Conservation (phyloP, 805 yeast genomes). For the Priceomyces castillae region DNA sequence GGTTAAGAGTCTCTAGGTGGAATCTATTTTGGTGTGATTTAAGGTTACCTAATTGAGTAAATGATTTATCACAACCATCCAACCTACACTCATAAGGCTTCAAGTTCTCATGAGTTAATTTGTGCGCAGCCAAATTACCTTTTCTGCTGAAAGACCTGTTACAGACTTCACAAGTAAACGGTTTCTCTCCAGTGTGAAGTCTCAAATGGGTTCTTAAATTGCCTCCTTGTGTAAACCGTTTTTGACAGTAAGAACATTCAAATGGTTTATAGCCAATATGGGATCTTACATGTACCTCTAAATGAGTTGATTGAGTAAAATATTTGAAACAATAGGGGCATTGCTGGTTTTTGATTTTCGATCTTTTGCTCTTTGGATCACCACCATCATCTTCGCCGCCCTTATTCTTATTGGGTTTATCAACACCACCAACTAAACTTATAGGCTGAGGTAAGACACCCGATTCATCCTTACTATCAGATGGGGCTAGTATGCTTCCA, state of each 20-base stretch:
- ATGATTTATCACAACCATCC: slow-evolving; percentile 78
- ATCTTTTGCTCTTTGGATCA: slow-evolving; percentile 19
- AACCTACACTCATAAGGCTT: slow-evolving; percentile 79
- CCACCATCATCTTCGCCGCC: slow-evolving; percentile 14
- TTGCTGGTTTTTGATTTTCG: slow-evolving; percentile 53
- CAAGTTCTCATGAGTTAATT: slow-evolving; percentile 72
- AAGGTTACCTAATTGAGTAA: slow-evolving; percentile 89
- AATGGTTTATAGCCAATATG: slow-evolving; percentile 87
- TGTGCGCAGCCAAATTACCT: slow-evolving; percentile 89
- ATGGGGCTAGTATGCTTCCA: slow-evolving; percentile 60
- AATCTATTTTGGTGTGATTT: slow-evolving; percentile 93
- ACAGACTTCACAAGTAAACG: slow-evolving; percentile 77
- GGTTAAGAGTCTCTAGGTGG: slow-evolving; percentile 68
- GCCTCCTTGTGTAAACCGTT: slow-evolving; percentile 87
- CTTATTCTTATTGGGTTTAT: slow-evolving; percentile 47
- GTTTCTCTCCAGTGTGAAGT: slow-evolving; percentile 90
- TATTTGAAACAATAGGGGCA: slow-evolving; percentile 76
- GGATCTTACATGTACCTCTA: slow-evolving; percentile 84
- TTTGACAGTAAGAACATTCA: slow-evolving; percentile 73
- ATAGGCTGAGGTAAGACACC: slow-evolving; percentile 54
- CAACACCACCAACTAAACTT: slow-evolving; percentile 77
- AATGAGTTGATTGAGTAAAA: slow-evolving; percentile 86
- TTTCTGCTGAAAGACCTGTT: slow-evolving; percentile 78
- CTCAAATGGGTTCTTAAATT: slow-evolving; percentile 82
- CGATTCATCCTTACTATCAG: slow-evolving; percentile 16